Conservation (phyloP, 768 basidiomycete genomes). For the Russula virescens region DNA sequence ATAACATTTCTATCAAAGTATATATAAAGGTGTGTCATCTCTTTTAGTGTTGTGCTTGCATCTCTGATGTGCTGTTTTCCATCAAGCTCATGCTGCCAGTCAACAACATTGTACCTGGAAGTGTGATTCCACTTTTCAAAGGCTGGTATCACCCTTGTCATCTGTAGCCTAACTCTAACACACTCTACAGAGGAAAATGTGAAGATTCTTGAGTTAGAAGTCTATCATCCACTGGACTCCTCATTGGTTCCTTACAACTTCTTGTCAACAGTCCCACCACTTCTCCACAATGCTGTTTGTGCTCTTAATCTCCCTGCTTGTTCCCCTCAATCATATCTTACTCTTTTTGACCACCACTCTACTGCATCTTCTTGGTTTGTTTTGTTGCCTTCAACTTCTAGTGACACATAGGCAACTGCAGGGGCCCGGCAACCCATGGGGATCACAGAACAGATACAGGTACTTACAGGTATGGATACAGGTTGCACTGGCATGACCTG, state of each 20-base stretch:
- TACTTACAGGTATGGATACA: no score
- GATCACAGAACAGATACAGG: no score
- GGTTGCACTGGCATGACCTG: no score
- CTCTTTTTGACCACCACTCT: conserved; percentile 39
- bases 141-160: conserved; percentile 35
- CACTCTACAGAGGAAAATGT: conserved; percentile 65
- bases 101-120: conserved; percentile 59
- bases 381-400: conserved; percentile 32
- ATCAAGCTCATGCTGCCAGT: conserved; percentile 52
- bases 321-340: conserved; percentile 53
- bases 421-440: no score
- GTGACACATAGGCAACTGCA: no score
- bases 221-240: conserved; percentile 70
- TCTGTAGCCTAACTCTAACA: not conserved
- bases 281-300: conserved; percentile 62
- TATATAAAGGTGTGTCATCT: conserved; percentile 61
- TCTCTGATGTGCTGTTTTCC: conserved; percentile 27
- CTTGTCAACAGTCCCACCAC: conserved; percentile 53
- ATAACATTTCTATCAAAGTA: conserved; percentile 64
- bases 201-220: conserved; percentile 64
- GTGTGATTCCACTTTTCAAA: conserved; percentile 65
- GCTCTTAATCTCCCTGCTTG: conserved; percentile 62
- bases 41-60: not conserved
- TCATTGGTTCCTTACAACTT: conserved; percentile 72
- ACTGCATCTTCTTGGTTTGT: conserved; percentile 34